Evolutionary conservation across 768 basidiomycete genomes (phyloP).

Genomic region (Chalciporus sphaerocephalus): DNA sequence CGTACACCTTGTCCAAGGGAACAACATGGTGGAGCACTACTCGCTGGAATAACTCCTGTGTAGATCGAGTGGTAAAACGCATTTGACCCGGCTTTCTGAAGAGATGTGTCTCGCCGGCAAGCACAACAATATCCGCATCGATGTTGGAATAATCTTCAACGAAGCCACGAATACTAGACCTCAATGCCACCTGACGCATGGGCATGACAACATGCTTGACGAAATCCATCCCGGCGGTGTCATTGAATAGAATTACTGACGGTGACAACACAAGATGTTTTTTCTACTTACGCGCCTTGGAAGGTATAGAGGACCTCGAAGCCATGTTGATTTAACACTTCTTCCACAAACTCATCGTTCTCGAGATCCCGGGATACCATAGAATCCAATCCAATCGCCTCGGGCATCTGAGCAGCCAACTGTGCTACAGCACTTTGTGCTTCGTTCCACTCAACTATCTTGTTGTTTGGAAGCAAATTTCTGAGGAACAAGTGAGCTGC

Average conservation of each 20-base stretch:
- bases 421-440: constrained; percentile 22
- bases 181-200: constrained; percentile 31
- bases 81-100: constrained; percentile 26
- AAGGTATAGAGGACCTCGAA: constrained; percentile 41
- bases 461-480: constrained; percentile 17
- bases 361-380: constrained; percentile 9
- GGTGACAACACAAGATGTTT: background rate
- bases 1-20: constrained; percentile 22
- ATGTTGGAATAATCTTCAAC: constrained; percentile 34
- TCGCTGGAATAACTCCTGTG: constrained; percentile 19
- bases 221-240: constrained; percentile 37
- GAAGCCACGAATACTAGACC: constrained; percentile 34
- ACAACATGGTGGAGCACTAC: constrained; percentile 25
- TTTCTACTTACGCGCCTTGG: constrained; percentile 35
- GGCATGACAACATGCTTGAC: constrained; percentile 37
- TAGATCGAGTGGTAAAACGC: constrained; percentile 21
- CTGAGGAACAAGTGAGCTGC: constrained; percentile 16
- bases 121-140: constrained; percentile 34
- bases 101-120: constrained; percentile 38
- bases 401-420: constrained; percentile 17
- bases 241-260: constrained; percentile 10
- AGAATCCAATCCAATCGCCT: constrained; percentile 1
- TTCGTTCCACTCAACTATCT: constrained; percentile 28
- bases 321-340: constrained; percentile 31
- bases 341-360: constrained; percentile 29